Percentiles rank a stretch among this genome's conserved stretches.
Evolutionary conservation across 306 rosid genomes (phyloP).

Genomic region (Pueraria montana): DNA sequence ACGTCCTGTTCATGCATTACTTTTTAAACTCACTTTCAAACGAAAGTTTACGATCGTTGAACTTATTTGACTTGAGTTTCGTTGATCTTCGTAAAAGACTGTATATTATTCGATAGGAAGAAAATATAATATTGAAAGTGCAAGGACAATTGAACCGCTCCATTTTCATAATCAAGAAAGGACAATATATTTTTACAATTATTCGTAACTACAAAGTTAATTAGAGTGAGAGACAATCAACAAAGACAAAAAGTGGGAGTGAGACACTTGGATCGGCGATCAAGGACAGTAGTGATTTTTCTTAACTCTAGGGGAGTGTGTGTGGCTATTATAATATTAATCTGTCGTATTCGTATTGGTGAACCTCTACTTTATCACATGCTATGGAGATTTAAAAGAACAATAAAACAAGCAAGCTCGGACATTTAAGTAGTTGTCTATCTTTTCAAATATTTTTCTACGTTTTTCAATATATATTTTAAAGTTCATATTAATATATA

Average conservation of each 20-base stretch:
- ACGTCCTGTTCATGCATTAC: background rate
- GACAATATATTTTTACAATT: background rate
- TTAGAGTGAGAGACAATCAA: background rate
- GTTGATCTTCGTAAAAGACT: background rate
- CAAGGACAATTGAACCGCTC: background rate
- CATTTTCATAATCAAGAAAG: background rate
- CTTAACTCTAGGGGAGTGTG: too few species aligned
- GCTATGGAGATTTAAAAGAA: background rate
- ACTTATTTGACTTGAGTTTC: background rate
- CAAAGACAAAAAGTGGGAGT: background rate
- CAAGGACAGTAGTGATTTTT: background rate
- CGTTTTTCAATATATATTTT: background rate
- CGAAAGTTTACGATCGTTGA: background rate
- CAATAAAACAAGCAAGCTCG: background rate
- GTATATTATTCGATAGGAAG: background rate
- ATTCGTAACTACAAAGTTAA: background rate
- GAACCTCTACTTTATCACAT: background rate
- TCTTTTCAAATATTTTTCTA: background rate
- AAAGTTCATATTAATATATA: background rate
- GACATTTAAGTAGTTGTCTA: background rate
- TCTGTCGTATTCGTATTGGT: background rate
- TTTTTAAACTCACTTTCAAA: slow-evolving; percentile 11
- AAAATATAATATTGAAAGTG: background rate
- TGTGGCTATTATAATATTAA: background rate
- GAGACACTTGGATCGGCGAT: background rate